Base-by-base conservation (phyloP, 768 basidiomycete genomes). In the Naganishia kalamii region DNA sequence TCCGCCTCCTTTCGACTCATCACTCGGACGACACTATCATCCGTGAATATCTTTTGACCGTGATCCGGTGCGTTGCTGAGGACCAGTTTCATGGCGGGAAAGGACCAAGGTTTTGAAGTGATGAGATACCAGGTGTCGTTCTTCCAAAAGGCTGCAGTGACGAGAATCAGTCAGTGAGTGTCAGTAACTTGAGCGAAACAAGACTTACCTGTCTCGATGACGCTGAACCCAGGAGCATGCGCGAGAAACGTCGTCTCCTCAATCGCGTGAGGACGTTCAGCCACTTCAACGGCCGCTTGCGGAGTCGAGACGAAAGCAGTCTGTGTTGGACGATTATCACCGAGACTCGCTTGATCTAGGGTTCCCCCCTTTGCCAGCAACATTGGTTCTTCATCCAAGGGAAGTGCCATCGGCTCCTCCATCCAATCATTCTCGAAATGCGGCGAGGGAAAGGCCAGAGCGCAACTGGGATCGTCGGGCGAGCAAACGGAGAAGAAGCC, bases 171-270 rank as follows among this genome's bases (percentile, higher is more conserved):
- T n/a, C n/a, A n/a, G n/a, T n/a, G n/a, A n/a, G n/a, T n/a, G n/a
- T n/a, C n/a, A n/a, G n/a, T n/a, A n/a, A n/a, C n/a, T n/a, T n/a
- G n/a, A n/a, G n/a, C n/a, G n/a, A n/a, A n/a, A n/a, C n/a, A n/a
- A n/a, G n/a, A n/a, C n/a, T n/a, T n/a, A n/a, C n/a, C n/a, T 48
- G 71, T 69, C 64, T 69, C 63, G 12, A 73, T 62, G 32, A 73
- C 72, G 21, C 67, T 69, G 54, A 63, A 73, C 17, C 72, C 72
- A 6, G 72, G 63, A 8, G 69, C 69, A 32, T 71, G 69, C 17
- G 62, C 54, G 43, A 71, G 62, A 17, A 73, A 50, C 19, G 10
- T 37, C 4, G 54, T 57, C n/a, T 57, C 54, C 21, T 17, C 35
- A 17, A 15, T 7, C 11, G 11, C 15, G 5, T 27, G 37, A 13